These are phyloP conservation scores for Francoa sonchifolia DNA, from an alignment of 441 rosid species.

Conservation along the genomic window DNA sequence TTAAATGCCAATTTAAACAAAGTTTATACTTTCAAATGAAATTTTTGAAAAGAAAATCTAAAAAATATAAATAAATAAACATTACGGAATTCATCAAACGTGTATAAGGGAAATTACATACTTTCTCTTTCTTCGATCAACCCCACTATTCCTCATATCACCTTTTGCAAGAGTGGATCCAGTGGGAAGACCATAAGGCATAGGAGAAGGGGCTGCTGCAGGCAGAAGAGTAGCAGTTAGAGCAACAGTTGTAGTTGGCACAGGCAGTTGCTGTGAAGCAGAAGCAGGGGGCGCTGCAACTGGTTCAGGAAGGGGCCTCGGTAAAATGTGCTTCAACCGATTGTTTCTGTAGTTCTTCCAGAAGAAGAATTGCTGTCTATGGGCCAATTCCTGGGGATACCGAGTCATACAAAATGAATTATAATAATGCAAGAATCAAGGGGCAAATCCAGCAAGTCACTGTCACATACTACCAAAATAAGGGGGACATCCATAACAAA, in stretches of 20 bases:
- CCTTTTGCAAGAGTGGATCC: constrained; percentile 44
- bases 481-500: too few species aligned
- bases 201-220: constrained; percentile 52
- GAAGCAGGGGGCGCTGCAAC: constrained; percentile 22
- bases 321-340: constrained; percentile 76
- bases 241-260: constrained; percentile 31
- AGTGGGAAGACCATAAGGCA: constrained; percentile 55
- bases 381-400: constrained; percentile 58
- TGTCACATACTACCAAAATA: too few species aligned
- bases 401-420: constrained; percentile 8
- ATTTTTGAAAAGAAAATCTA: too few species aligned
- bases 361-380: constrained; percentile 86
- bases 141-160: constrained; percentile 53
- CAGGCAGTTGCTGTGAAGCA: constrained; percentile 29
- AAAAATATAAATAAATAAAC: too few species aligned
- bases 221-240: constrained; percentile 41
- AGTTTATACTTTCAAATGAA: neutral
- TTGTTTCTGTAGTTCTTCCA: constrained; percentile 97
- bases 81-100: neutral
- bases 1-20: too few species aligned
- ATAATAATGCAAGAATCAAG: neutral
- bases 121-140: constrained; percentile 84
- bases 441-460: too few species aligned
- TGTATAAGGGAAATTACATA: constrained; percentile 19
- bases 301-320: constrained; percentile 85